Evolutionary conservation across 331 rosid species (phyloP).

Genomic region (Malus hybrid): DNA sequence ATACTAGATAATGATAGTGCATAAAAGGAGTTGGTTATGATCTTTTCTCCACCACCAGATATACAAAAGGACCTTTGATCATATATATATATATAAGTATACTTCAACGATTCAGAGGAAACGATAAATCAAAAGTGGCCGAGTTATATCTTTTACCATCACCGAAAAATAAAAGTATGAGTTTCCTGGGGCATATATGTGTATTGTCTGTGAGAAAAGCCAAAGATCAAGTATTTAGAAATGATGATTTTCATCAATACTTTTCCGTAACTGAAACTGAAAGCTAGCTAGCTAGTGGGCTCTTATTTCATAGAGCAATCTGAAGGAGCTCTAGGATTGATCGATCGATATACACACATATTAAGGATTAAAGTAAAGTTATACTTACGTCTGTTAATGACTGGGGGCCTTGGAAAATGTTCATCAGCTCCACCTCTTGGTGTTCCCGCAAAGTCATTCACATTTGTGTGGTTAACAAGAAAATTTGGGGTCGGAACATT

Average conservation of each 20-base stretch:
- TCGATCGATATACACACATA: not conserved
- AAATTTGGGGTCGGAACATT: conserved; percentile 48
- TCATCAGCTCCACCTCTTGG: conserved; percentile 49
- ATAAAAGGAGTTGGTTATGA: not conserved
- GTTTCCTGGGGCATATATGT: not conserved
- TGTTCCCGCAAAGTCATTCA: conserved; percentile 46
- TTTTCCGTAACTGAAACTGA: not conserved
- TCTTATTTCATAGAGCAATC: too few relatives aligned
- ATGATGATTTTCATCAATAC: not conserved
- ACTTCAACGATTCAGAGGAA: too few relatives aligned
- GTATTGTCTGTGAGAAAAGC: not conserved
- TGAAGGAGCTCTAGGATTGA: too few relatives aligned
- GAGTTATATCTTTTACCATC: not conserved
- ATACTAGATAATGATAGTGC: not conserved
- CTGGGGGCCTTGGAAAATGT: conserved; percentile 70
- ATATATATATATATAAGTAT: too few relatives aligned
- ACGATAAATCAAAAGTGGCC: not conserved
- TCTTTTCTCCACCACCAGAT: not conserved
- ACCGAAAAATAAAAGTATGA: not conserved
- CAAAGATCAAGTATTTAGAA: too few relatives aligned
- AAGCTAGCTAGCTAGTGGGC: not conserved
- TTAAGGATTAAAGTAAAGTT: not conserved
- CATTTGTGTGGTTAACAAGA: conserved; percentile 39
- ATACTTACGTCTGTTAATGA: conserved; percentile 70
- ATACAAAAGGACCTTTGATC: too few relatives aligned